A percentile compares a stretch with the other conserved stretches of the same genome.
Conservation (phyloP, 768 basidiomycete genomes). For the Suillus paluster region DNA sequence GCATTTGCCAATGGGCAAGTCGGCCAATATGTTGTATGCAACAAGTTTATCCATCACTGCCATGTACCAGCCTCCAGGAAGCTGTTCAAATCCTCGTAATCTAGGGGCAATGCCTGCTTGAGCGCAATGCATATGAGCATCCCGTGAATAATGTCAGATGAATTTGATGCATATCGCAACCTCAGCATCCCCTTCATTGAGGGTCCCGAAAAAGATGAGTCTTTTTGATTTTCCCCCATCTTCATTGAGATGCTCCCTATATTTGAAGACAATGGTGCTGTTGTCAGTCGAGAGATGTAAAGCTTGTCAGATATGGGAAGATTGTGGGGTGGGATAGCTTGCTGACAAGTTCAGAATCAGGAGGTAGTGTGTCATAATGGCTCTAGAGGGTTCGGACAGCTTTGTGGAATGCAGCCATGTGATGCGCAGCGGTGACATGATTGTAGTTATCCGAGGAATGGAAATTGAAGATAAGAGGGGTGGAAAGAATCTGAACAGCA, state of each 20-base stretch:
- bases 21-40: slow-evolving; percentile 2
- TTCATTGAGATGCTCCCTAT: slow-evolving; percentile 10
- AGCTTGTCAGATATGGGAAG: slow-evolving; percentile 13
- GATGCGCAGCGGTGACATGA: slow-evolving; percentile 12
- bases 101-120: slow-evolving; percentile 28
- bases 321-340: not conserved
- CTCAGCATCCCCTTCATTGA: slow-evolving; percentile 5
- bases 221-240: not conserved
- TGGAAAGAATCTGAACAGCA: slow-evolving; percentile 28
- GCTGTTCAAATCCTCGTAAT: slow-evolving; percentile 26
- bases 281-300: slow-evolving; percentile 16
- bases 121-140: slow-evolving; percentile 29
- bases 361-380: slow-evolving; percentile 28
- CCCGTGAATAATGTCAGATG: slow-evolving; percentile 24
- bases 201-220: slow-evolving; percentile 17
- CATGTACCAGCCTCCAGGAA: slow-evolving; percentile 37
- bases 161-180: slow-evolving; percentile 36
- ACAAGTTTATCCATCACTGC: slow-evolving; percentile 39
- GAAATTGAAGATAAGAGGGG: slow-evolving; percentile 25
- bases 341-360: not conserved
- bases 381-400: slow-evolving; percentile 23
- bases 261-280: slow-evolving; percentile 18
- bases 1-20: too few relatives aligned
- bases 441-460: slow-evolving; percentile 23
- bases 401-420: slow-evolving; percentile 31